Evolutionary conservation across 108 stramenopile genomes (phyloP).

Genomic region (Nannochloropsis oceanica): DNA sequence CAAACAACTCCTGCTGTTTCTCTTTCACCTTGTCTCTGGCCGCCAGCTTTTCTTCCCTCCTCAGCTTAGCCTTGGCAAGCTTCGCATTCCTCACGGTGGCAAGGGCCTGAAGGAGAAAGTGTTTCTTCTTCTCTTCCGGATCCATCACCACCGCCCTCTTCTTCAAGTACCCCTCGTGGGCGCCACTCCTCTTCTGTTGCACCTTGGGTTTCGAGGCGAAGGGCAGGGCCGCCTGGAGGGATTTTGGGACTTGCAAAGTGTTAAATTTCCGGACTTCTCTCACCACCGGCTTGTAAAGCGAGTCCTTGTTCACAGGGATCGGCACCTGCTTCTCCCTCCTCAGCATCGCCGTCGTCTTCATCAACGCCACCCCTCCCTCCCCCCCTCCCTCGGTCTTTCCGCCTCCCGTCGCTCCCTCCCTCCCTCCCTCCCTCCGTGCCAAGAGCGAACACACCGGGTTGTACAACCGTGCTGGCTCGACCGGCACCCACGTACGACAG

Average conservation of each 20-base stretch:
- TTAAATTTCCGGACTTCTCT: constrained; percentile 60
- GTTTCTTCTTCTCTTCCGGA: constrained; percentile 20
- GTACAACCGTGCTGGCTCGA: constrained; percentile 77
- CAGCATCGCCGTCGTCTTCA: constrained; percentile 78
- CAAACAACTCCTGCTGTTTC: neutral
- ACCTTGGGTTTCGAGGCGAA: constrained; percentile 79
- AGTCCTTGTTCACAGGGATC: constrained; percentile 82
- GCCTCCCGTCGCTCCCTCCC: neutral
- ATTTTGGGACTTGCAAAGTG: constrained; percentile 63
- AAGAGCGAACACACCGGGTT: constrained; percentile 84
- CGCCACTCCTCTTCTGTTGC: constrained; percentile 44
- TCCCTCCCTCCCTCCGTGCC: neutral
- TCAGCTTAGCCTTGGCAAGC: constrained; percentile 5
- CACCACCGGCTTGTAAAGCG: constrained; percentile 91
- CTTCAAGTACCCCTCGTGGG: constrained; percentile 40
- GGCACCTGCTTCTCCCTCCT: constrained; percentile 67
- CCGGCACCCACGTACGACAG: constrained; percentile 94
- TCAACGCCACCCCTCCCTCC: constrained; percentile 55
- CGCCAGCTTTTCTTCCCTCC: neutral
- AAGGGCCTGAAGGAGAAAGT: constrained; percentile 29
- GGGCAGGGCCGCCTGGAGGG: constrained; percentile 74
- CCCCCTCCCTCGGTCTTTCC: neutral
- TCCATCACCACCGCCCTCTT: constrained; percentile 42
- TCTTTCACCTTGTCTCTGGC: neutral
- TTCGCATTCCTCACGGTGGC: constrained; percentile 39